Evolutionary conservation across 306 rosid species (phyloP), one percentile per base, ranked within the genome.

Genomic region (Gillenia trifoliata): DNA sequence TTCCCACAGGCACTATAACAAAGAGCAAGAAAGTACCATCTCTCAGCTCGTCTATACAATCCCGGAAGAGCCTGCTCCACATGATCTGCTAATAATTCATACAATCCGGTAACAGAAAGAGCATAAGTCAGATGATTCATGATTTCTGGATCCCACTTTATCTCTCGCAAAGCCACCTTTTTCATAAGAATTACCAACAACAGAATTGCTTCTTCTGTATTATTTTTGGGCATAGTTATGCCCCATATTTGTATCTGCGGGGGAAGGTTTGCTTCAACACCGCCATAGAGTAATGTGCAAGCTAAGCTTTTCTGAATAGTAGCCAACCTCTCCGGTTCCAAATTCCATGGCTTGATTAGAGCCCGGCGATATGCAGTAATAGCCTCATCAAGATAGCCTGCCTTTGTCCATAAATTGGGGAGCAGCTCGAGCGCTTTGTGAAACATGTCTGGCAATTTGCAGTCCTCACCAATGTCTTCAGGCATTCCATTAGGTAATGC

Each of bases 11-110:
- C 97, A 77, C 85, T 85, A 75, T 87, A 90, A 81, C 97, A 94
- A 65, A 94, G 97, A 74, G 99, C 95, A 60, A 94, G 99, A 77
- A 86, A 79, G 86, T 90, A 90, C 95, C 97, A 92, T 76, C 88
- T 86, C 79, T 92, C 92, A 8, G 88, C 85, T 79, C 99, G 87
- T 68, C 71, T 66, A 52, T 81, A 86, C 34, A 85, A 78, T 54
- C 96, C 97, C 0, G 97, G 97, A 82, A 86, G 87, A 71, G 86
- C 77, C 92, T 90, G 93, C 85, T 92, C 96, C 50, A 87, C 79
- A 59, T 80, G 88, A 64, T 81, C 86, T 13, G 99, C 99, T 75
- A 94, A 78, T 45, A 85, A 72, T 75, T 90, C 91, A 72, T 87
- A 85, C 80, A 85, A 84, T 64, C 95, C 89, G 0, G 89, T 70